Base-by-base conservation (phyloP, 2,329 filamentous ascomycete species). In the Westerdykella ornata region DNA sequence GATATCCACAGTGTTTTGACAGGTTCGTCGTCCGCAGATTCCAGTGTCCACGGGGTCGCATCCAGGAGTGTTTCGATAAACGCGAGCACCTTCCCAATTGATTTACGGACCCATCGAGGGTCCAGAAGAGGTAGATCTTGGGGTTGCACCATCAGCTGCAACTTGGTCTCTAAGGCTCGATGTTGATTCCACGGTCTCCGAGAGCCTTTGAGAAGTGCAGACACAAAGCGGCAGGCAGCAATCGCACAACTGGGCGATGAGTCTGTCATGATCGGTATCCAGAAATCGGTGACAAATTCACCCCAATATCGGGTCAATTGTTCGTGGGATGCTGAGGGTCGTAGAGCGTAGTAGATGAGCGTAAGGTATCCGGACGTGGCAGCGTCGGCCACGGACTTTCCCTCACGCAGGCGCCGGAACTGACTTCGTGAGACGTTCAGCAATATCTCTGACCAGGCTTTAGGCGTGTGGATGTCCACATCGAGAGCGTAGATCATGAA, bases 41-140 rank as follows among this genome's bases (percentile, higher is more conserved):
- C 54, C 15, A 46, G 45, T 4, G 65, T 58, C 70, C 74, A 78
- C 13, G 74, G 63, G 2, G 71, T 71, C 8, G 65, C 65, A 37
- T 70, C 69, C 19, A 82, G 61, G 6, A 80, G 64, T 2, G 67
- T 67, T 52, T 80, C 75, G 14, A 82, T 68, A 4, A 79, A 70
- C 11, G 65, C 68, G n/a, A 95, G 76, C 4, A 96, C 74, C 33
- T 73, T 74, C 1, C 70, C 60, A 4, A 84, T 71, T 46, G 86
- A 87, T 44, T 78, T 82, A 39, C 90, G 79, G 11, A 94, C 73
- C 92, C 92, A 98, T 70, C 84, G 88, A 4, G 85, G 74, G 56
- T 97, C 88, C 5, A 97, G 70, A 5, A 82, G 72, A 5, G 88
- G 85, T n/a, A 98, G 71, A 45, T 96, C 88, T n/a, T 82, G 78